Evolutionary conservation across 352 stramenopile genomes (phyloP), one percentile per base, ranked within the genome.

Genomic region (Phytophthora uliginosa): DNA sequence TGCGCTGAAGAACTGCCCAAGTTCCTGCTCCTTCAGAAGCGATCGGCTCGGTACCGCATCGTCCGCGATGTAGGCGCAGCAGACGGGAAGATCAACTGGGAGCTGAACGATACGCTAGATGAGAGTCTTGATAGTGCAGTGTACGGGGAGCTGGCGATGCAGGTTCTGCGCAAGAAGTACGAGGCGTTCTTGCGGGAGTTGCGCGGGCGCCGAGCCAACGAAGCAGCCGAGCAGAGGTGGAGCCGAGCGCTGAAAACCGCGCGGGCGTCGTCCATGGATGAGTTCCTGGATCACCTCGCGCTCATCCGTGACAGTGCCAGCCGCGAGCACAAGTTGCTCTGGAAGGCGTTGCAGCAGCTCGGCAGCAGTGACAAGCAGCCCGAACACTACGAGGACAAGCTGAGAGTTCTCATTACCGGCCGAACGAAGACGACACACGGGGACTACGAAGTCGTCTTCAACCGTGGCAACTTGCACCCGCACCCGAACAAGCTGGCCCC

Each of bases 401-500:
- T 91, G 36, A 26, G 76, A 36, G 73, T 85, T 26, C 66, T 90
- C 22, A 66, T 92, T 64, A 91, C 83, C 0, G 85, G 85, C 1
- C 81, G 85, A 33, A 22, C 66, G 6, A 53, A 79, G 45, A 12
- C 58, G 22, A 62, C 31, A 15, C 22, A 17, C 15, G 66, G 33
- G n/a, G 59, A 77, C 13, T 73, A 71, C 38, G 61, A 74, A 17
- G 57, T 91, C 31, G 78, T 88, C 20, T 93, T 91, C 63, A 93
- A 91, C 76, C 78, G 83, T 36, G 83, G 85, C 13, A 92, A 91
- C 64, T 59, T 92, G 66, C 79, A 87, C 59, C 61, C 82, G 53
- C 69, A 90, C 68, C 82, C 83, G 62, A 71, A 84, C 33, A 70
- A 73, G 24, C 66, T 86, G 22, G 69, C 83, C 17, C 78, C 75